phyloP scores from a whole-genome alignment of 768 basidiomycete species.

The Asterophora parasitica region DNA sequence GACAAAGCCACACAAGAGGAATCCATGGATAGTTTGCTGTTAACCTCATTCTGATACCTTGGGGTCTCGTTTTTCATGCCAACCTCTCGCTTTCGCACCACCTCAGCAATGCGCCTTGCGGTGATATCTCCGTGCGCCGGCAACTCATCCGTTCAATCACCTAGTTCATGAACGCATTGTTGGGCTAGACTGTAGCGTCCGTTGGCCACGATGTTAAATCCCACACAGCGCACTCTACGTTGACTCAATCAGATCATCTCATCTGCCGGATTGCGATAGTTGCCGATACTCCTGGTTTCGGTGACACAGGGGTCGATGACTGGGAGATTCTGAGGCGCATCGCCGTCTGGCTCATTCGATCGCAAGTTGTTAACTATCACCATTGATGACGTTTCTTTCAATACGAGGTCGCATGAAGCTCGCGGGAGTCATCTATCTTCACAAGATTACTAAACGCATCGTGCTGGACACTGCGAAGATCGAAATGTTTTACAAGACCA shows the following conservation, averaged over 20 bases:
- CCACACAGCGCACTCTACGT: slow-evolving; percentile 16
- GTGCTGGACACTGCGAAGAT: slow-evolving; percentile 40
- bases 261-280: slow-evolving; percentile 17
- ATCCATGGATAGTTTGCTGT: too few species aligned
- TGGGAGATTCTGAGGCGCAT: slow-evolving; percentile 18
- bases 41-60: too few species aligned
- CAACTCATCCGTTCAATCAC: not conserved
- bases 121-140: too few species aligned
- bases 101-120: too few species aligned
- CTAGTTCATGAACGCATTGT: slow-evolving; percentile 24
- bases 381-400: not conserved
- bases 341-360: slow-evolving; percentile 19
- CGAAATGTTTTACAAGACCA: slow-evolving; percentile 42
- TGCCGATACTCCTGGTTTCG: slow-evolving; percentile 23
- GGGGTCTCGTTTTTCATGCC: too few species aligned
- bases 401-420: slow-evolving; percentile 23
- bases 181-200: slow-evolving; percentile 15
- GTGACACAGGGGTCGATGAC: slow-evolving; percentile 19
- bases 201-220: slow-evolving; percentile 18
- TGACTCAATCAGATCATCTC: slow-evolving; percentile 13
- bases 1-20: too few species aligned
- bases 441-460: slow-evolving; percentile 31
- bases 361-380: slow-evolving; percentile 5
- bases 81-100: too few species aligned
- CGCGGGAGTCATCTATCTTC: slow-evolving; percentile 27